phyloP scores from a whole-genome alignment of 306 rosid genomes.

The Ziziphus jujuba region DNA sequence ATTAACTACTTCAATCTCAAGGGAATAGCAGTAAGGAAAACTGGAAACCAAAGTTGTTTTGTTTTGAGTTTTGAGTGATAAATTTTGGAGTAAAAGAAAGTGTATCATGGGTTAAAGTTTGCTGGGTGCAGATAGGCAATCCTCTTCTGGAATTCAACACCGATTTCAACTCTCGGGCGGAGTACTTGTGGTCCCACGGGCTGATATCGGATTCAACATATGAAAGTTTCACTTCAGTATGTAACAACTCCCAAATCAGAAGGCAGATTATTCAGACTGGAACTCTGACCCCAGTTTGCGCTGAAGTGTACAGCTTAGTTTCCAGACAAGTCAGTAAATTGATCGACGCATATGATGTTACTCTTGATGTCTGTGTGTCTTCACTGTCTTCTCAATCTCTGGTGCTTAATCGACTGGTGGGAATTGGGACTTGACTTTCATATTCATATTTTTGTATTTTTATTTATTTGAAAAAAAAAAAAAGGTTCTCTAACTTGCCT shows the following conservation, averaged over 20 bases:
- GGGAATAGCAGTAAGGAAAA: constrained; percentile 69
- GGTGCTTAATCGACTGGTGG: constrained; percentile 43
- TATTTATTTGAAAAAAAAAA: too few species aligned
- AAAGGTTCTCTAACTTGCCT: too few species aligned
- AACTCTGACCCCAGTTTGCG: constrained; percentile 28
- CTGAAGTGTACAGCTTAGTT: constrained; percentile 25
- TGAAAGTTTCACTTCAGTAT: constrained; percentile 34
- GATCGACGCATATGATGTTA: constrained; percentile 41
- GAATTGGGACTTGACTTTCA: not conserved
- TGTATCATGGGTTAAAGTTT: not conserved
- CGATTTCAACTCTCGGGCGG: constrained; percentile 58
- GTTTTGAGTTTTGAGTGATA: not conserved
- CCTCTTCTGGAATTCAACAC: constrained; percentile 64
- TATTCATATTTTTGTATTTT: not conserved
- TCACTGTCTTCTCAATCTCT: constrained; percentile 40
- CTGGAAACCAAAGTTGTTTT: not conserved
- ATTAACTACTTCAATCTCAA: constrained; percentile 44
- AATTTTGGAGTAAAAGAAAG: not conserved
- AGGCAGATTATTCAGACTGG: constrained; percentile 35
- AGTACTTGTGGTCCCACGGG: constrained; percentile 67
- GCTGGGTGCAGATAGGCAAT: constrained; percentile 60
- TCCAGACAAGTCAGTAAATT: constrained; percentile 32
- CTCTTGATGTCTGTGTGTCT: constrained; percentile 53
- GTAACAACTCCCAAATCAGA: constrained; percentile 52
- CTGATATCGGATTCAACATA: constrained; percentile 59